phyloP scores from a whole-genome alignment of 129 eudicot genomes.

The Flaveria sonorensis region DNA sequence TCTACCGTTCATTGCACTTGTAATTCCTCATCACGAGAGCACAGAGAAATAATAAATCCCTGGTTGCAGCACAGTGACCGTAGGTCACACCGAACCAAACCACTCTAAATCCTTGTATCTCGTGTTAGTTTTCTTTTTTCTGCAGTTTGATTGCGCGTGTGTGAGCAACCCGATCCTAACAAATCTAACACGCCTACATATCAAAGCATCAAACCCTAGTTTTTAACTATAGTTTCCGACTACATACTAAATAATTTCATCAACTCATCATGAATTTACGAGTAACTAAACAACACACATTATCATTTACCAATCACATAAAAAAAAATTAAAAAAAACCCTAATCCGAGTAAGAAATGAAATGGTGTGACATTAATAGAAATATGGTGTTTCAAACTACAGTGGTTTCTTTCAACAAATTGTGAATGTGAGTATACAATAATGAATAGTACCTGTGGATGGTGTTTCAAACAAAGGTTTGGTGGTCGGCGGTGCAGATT shows the following conservation, averaged over 20 bases:
- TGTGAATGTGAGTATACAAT: neutral
- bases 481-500: constrained; percentile 36
- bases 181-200: neutral
- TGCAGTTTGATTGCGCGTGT: no score
- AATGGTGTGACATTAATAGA: constrained; percentile 6
- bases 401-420: neutral
- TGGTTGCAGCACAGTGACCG: no score
- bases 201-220: constrained; percentile 21
- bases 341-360: constrained; percentile 9
- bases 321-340: neutral
- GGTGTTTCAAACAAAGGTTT: constrained; percentile 40
- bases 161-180: no score
- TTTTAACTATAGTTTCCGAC: neutral
- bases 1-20: no score
- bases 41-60: no score
- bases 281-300: neutral
- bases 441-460: constrained; percentile 36
- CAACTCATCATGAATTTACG: neutral
- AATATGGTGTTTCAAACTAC: neutral
- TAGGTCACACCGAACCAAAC: no score
- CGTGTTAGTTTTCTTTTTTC: no score
- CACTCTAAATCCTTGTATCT: no score
- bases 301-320: constrained; percentile 4
- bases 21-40: no score
- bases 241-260: neutral